phyloP scores from a whole-genome alignment of 1,139 yeast species.

The Yamadazyma songkhlaensis region DNA sequence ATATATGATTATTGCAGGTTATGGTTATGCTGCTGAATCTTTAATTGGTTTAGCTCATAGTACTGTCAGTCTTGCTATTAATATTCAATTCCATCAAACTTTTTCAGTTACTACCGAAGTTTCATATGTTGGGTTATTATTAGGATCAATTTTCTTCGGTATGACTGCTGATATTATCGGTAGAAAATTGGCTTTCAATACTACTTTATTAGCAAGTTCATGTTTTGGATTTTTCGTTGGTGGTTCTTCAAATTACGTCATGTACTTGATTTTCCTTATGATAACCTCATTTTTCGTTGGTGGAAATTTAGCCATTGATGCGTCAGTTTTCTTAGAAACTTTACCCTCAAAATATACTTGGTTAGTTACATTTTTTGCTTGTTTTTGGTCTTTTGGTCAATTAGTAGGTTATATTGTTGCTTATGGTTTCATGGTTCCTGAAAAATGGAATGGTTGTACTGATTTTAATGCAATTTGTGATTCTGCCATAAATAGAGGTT shows the following conservation, averaged over 20 bases:
- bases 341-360: conserved; percentile 18
- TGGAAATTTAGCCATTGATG: conserved; percentile 30
- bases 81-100: conserved; percentile 20
- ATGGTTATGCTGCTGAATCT: conserved; percentile 22
- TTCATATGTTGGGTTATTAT: conserved; percentile 38
- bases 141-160: conserved; percentile 55
- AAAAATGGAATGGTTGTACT: conserved; percentile 14
- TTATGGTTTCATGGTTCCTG: conserved; percentile 25
- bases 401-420: conserved; percentile 30
- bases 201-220: conserved; percentile 23
- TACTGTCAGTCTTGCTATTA: conserved; percentile 38
- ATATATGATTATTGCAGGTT: conserved; percentile 24
- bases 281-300: conserved; percentile 26
- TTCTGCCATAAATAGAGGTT: conserved; percentile 28
- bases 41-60: conserved; percentile 33
- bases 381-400: conserved; percentile 38
- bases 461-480: conserved; percentile 24
- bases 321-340: conserved; percentile 27
- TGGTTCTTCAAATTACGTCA: conserved; percentile 27
- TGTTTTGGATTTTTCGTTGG: conserved; percentile 25
- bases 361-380: conserved; percentile 31
- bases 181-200: conserved; percentile 49
- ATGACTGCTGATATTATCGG: conserved; percentile 54
- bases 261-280: conserved; percentile 24
- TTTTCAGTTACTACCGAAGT: conserved; percentile 19